Evolutionary conservation across 306 rosid species (phyloP).

Genomic region (Bauhinia variegata): DNA sequence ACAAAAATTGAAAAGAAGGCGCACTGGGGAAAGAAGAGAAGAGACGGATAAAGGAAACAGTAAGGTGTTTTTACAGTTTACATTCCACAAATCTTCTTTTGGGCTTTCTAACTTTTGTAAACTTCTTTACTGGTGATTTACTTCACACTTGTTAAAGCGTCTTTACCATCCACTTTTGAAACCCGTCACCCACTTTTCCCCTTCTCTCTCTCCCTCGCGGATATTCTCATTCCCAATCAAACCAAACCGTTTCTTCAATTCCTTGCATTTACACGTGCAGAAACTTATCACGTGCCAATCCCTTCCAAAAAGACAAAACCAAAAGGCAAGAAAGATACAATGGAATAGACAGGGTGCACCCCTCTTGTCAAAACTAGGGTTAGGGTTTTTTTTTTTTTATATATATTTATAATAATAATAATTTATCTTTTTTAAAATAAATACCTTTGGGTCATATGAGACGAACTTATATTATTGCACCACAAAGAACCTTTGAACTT

Average conservation of each 20-base stretch:
- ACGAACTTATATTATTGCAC: slow-evolving; percentile 47
- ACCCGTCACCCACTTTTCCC: slow-evolving; percentile 53
- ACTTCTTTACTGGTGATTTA: slow-evolving; percentile 31
- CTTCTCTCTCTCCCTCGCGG: neutral
- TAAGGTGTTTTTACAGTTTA: slow-evolving; percentile 7
- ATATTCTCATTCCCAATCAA: slow-evolving; percentile 41
- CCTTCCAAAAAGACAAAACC: slow-evolving; percentile 45
- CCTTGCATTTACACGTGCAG: slow-evolving; percentile 45
- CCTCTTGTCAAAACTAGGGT: slow-evolving; percentile 43
- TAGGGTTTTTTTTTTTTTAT: slow-evolving; percentile 41
- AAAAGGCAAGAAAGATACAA: slow-evolving; percentile 6
- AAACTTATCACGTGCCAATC: slow-evolving; percentile 53
- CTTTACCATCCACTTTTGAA: slow-evolving; percentile 62
- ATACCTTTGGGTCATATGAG: slow-evolving; percentile 33
- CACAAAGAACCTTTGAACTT: slow-evolving; percentile 46
- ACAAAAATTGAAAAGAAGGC: too few relatives aligned
- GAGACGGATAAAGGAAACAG: neutral
- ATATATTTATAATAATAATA: too few relatives aligned
- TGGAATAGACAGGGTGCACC: slow-evolving; percentile 20
- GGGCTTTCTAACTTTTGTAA: slow-evolving; percentile 29
- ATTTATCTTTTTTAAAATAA: slow-evolving; percentile 20
- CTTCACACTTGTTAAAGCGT: slow-evolving; percentile 55
- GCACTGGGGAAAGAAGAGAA: too few relatives aligned
- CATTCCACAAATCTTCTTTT: slow-evolving; percentile 29
- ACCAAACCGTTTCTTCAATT: slow-evolving; percentile 25